phyloP scores from a whole-genome alignment of 2,329 filamentous ascomycete species.

The Hypoxylon sp. region DNA sequence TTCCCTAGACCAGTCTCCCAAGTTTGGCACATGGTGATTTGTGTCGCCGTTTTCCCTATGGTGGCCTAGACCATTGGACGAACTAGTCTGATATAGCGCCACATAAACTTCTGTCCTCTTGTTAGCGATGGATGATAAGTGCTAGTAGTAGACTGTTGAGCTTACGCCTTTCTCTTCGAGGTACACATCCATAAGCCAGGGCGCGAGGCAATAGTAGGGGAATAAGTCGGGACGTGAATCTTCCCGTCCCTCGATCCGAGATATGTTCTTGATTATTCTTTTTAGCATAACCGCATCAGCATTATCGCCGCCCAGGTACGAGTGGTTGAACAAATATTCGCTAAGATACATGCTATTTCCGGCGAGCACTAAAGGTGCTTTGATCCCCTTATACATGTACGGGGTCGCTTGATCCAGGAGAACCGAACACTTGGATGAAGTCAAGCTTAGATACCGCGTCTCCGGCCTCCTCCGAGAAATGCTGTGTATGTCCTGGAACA shows the following conservation, averaged over 20 bases:
- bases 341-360: conserved; percentile 1
- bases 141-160: neutral
- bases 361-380: conserved; percentile 2
- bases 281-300: neutral
- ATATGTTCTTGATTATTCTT: neutral
- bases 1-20: too few species aligned
- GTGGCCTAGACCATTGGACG: conserved; percentile 26
- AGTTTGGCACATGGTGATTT: neutral
- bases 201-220: conserved; percentile 14
- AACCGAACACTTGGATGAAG: neutral
- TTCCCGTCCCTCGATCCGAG: neutral
- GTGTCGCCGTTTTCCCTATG: conserved; percentile 5
- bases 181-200: neutral
- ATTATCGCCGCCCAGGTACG: neutral
- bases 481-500: too few species aligned
- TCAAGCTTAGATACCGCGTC: neutral
- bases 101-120: neutral
- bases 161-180: neutral
- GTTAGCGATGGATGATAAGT: neutral
- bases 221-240: neutral
- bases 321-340: neutral
- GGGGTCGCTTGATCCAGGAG: conserved; percentile 4
- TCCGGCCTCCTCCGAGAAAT: too few species aligned
- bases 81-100: conserved; percentile 2
- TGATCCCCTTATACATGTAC: neutral